Evolutionary conservation across 2,329 filamentous ascomycete species (phyloP).

Genomic region (Pyrenochaeta sp.): DNA sequence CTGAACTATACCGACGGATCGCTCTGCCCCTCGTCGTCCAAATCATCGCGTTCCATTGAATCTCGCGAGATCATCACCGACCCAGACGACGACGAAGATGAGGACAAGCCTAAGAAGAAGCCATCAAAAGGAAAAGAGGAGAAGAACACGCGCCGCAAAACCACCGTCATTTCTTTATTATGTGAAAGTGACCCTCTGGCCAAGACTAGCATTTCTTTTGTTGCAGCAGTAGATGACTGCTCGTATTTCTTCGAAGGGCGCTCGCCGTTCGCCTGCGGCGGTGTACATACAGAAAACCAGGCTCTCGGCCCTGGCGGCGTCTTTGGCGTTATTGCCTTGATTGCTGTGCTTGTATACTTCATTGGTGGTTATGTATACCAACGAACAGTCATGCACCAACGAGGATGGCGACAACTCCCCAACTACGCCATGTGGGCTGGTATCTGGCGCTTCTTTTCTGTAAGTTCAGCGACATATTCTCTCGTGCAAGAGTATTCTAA

Average conservation of each 20-base stretch:
- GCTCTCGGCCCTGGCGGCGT: conserved; percentile 74
- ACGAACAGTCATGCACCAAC: conserved; percentile 89
- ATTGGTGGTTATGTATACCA: conserved; percentile 95
- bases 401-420: conserved; percentile 93
- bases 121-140: conserved; percentile 57
- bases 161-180: conserved; percentile 88
- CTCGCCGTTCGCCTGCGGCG: conserved; percentile 83
- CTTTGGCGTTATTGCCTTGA: conserved; percentile 84
- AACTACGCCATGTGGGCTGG: conserved; percentile 94
- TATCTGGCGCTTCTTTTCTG: conserved; percentile 83
- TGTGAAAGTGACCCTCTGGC: conserved; percentile 84
- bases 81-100: conserved; percentile 44
- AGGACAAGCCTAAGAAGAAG: conserved; percentile 45
- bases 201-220: conserved; percentile 78
- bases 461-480: conserved; percentile 50
- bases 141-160: conserved; percentile 67
- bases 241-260: conserved; percentile 95
- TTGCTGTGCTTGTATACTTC: conserved; percentile 85
- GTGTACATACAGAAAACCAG: conserved; percentile 64
- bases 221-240: conserved; percentile 89
- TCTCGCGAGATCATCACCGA: conserved; percentile 52
- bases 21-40: conserved; percentile 49
- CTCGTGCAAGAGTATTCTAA: no score
- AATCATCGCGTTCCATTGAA: conserved; percentile 31
- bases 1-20: conserved; percentile 61